Conservation (phyloP, 139 green algal genomes). For the Haematococcus sp. region DNA sequence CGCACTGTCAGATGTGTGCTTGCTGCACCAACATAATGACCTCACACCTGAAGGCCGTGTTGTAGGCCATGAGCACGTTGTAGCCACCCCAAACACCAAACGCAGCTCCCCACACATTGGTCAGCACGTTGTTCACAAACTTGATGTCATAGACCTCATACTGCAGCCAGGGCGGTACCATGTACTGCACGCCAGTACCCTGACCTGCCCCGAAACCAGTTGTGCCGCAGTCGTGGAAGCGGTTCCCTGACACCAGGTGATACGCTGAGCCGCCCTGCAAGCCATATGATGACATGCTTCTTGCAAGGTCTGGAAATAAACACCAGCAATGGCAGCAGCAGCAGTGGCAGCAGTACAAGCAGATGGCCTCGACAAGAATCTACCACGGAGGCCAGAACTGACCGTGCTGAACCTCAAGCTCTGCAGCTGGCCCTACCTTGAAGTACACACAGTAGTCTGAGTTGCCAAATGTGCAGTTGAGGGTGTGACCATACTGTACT, state of each 20-base stretch:
- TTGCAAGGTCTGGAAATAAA: no score
- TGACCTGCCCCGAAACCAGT: conserved; percentile 1
- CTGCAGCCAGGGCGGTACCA: conserved; percentile 20
- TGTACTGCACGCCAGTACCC: conserved; percentile 18
- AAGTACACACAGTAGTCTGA: conserved; percentile 20
- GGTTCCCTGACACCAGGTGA: conserved; percentile 5
- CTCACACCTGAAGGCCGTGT: conserved; percentile 19
- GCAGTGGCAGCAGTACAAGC: no score
- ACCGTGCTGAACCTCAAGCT: no score
- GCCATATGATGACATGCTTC: not conserved
- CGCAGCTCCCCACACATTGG: conserved; percentile 22
- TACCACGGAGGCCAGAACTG: no score
- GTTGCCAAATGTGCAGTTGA: conserved; percentile 6
- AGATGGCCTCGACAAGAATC: not conserved
- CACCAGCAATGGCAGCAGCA: no score
- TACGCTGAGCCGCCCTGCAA: conserved; percentile 18
- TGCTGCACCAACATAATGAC: no score
- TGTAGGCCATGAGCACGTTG: conserved; percentile 23
- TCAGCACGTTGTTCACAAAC: conserved; percentile 22
- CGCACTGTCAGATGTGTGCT: no score
- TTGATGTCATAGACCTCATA: conserved; percentile 30
- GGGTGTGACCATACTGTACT: conserved; percentile 27
- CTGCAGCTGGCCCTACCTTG: conserved; percentile 8
- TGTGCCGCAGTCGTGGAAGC: conserved; percentile 6
- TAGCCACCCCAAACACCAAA: conserved; percentile 22